These are phyloP conservation scores for Oryza meyeriana DNA, from an alignment of 176 grass and related monocot species.

Conservation along the genomic window DNA sequence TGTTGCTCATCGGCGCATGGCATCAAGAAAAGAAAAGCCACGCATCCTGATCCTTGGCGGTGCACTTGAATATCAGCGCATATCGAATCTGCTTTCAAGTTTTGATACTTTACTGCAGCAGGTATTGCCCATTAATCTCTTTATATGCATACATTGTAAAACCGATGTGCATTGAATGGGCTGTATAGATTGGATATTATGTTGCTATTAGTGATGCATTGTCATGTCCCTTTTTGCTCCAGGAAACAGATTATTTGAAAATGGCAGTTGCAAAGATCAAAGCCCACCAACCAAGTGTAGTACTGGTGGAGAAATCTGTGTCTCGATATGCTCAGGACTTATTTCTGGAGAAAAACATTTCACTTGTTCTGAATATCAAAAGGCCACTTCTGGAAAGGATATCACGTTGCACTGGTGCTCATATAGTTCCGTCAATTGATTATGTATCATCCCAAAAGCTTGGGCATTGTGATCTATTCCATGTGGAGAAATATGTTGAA, in stretches of 20 bases:
- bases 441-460: constrained; percentile 85
- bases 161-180: background rate
- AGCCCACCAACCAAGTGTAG: constrained; percentile 82
- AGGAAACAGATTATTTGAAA: constrained; percentile 98
- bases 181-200: background rate
- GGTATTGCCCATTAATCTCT: constrained; percentile 41
- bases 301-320: constrained; percentile 96
- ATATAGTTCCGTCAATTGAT: constrained; percentile 94
- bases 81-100: constrained; percentile 98
- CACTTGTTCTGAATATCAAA: constrained; percentile 95
- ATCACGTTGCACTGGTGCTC: constrained; percentile 88
- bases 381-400: constrained; percentile 86
- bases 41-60: constrained; percentile 85
- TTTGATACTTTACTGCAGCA: constrained; percentile 99
- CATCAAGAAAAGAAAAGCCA: constrained; percentile 69
- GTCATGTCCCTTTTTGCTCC: constrained; percentile 26
- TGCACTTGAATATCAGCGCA: constrained; percentile 96
- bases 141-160: constrained; percentile 16
- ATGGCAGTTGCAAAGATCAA: constrained; percentile 99
- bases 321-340: constrained; percentile 89
- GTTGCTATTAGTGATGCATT: constrained; percentile 30
- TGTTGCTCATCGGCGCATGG: constrained; percentile 86
- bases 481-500: constrained; percentile 94
- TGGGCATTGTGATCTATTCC: constrained; percentile 86
- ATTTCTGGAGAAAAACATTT: constrained; percentile 89